Evolutionary conservation across 441 rosid species (phyloP).

Genomic region (Adansonia gregorii): DNA sequence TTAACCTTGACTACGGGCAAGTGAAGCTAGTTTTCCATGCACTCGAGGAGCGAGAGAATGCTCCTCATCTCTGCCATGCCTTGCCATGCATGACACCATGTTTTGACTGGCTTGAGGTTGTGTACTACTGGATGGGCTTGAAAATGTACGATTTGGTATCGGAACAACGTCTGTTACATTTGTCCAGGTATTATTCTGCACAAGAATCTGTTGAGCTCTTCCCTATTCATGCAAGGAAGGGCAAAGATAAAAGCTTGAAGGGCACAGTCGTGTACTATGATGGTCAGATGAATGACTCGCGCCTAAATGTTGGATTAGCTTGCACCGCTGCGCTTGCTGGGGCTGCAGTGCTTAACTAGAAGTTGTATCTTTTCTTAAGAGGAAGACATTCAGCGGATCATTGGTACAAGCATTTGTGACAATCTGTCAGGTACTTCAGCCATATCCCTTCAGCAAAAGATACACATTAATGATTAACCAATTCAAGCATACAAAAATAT

Average conservation of each 20-base stretch:
- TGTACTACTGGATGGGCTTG: constrained; percentile 92
- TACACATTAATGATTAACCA: constrained; percentile 6
- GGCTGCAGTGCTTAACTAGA: constrained; percentile 87
- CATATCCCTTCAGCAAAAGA: not conserved
- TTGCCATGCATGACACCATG: constrained; percentile 98
- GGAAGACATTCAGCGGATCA: constrained; percentile 54
- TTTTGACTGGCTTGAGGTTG: constrained; percentile 90
- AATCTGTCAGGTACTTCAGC: constrained; percentile 64
- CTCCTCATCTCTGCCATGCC: constrained; percentile 94
- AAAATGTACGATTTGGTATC: constrained; percentile 97
- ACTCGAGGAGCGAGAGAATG: constrained; percentile 92
- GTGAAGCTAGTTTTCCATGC: constrained; percentile 92
- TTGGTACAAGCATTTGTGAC: constrained; percentile 84
- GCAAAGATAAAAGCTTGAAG: constrained; percentile 62
- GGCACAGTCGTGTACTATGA: constrained; percentile 96
- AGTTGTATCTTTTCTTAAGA: constrained; percentile 78
- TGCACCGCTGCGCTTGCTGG: constrained; percentile 91
- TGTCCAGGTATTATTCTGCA: constrained; percentile 88
- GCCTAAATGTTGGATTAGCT: constrained; percentile 85
- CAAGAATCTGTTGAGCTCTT: constrained; percentile 84
- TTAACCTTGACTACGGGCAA: constrained; percentile 91
- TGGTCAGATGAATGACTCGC: constrained; percentile 97
- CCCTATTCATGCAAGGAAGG: constrained; percentile 88
- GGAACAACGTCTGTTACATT: constrained; percentile 74
- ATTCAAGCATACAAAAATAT: not conserved